These are phyloP conservation scores for Trifolium fragiferum DNA, from an alignment of 306 rosid species.

Conservation along the genomic window DNA sequence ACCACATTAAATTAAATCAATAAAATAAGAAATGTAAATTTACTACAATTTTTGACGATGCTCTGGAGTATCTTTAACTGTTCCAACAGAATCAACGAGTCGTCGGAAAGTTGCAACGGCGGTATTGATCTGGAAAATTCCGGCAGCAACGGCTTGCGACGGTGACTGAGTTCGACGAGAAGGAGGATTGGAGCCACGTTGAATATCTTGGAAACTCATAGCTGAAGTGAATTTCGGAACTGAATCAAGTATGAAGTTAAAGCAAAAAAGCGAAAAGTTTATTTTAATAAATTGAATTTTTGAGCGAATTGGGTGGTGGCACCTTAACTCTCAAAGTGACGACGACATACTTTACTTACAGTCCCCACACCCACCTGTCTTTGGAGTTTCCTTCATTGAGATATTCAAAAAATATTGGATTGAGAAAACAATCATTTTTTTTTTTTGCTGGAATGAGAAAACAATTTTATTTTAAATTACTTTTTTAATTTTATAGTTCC, in stretches of 20 bases:
- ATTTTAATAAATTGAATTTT: background rate
- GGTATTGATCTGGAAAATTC: slow-evolving; percentile 84
- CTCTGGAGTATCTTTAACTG: slow-evolving; percentile 69
- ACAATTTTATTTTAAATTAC: too few species aligned
- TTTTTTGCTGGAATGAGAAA: too few species aligned
- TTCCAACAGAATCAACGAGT: slow-evolving; percentile 73
- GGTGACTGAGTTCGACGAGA: slow-evolving; percentile 42
- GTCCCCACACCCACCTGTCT: slow-evolving; percentile 25
- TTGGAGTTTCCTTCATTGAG: background rate
- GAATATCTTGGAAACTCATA: slow-evolving; percentile 79
- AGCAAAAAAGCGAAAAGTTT: background rate
- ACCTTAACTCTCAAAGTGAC: slow-evolving; percentile 17
- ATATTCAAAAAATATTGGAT: background rate
- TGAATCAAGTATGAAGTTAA: background rate
- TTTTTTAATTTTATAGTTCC: too few species aligned
- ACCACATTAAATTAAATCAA: background rate
- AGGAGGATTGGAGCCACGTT: slow-evolving; percentile 38
- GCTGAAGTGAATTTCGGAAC: background rate
- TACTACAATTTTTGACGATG: slow-evolving; percentile 75
- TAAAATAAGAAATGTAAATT: slow-evolving; percentile 16
- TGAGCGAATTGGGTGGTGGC: slow-evolving; percentile 39
- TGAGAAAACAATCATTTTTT: too few species aligned
- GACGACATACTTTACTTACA: background rate
- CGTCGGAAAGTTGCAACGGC: slow-evolving; percentile 76
- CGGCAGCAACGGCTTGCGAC: slow-evolving; percentile 74